Base-by-base conservation (phyloP, 176 grass and related monocot species). In the Avena insularis region DNA sequence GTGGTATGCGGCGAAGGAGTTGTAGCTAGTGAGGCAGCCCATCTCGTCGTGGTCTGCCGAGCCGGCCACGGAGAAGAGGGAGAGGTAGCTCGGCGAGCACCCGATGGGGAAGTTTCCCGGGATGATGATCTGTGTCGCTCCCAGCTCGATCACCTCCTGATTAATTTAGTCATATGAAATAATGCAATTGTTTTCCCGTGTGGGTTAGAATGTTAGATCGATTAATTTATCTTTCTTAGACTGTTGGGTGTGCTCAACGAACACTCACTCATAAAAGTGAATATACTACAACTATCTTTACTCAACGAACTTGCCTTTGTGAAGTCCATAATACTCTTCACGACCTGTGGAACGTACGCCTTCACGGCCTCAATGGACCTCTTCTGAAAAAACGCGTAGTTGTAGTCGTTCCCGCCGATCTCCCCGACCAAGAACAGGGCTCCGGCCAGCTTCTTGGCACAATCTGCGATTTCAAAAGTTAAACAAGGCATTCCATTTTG, bases 381-480 rank as follows among this genome's bases (percentile, higher is more conserved):
- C 9, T 83, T 80, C 77, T 98, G 86, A 20, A 92, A 90, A 80
- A 98, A 98, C 5, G 86, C 96, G 38, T 94, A 94, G 84, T 98
- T 98, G 90, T 98, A 98, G 71, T 98, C 96, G 79, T 98, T 98
- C 16, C 96, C 96, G n/a, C 96, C 96, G 0, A 98, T 98, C 78
- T 98, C 96, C 5, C 96, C 96, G 0, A 98, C 82, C 84, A 98
- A 83, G 84, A 98, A 94, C 79, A 95, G 57, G 54, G 96, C 86
- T 38, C 82, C 74, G n/a, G 70, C 84, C 6, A 94, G 79, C 55
- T 88, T 95, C 65, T 73, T 87, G 0, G 57, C 21, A 68, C 96
- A 98, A 36, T 98, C 96, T 92, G 54, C 17, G 65, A 19, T 57
- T 57, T 57, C 4, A 56, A 56, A 17, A 17, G 14, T 48, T 48